Conservation (phyloP, 2,329 filamentous ascomycete species). For the Verticillium nubilum region DNA sequence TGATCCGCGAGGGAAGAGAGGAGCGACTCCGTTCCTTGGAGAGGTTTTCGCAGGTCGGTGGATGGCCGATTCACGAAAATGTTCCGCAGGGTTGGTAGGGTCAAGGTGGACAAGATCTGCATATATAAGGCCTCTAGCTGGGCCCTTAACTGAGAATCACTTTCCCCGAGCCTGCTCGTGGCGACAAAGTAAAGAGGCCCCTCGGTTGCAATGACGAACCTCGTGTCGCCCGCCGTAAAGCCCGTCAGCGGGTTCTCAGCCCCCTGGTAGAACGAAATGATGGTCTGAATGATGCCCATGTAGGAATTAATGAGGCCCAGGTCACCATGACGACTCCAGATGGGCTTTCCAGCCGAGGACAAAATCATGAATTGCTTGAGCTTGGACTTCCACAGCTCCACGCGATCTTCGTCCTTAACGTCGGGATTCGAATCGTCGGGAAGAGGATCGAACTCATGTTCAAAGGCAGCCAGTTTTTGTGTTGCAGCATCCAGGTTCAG, state of each 20-base stretch:
- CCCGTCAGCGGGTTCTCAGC: conserved; percentile 70
- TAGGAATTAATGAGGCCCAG: conserved; percentile 86
- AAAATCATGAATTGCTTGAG: conserved; percentile 96
- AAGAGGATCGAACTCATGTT: conserved; percentile 72
- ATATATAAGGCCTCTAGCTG: conserved; percentile 95
- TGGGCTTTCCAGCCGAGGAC: conserved; percentile 92
- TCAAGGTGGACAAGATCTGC: conserved; percentile 95
- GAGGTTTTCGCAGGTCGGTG: conserved; percentile 83
- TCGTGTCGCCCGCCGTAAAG: conserved; percentile 81
- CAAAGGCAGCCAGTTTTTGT: conserved; percentile 61
- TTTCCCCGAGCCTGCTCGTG: conserved; percentile 88
- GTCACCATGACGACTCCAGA: conserved; percentile 93
- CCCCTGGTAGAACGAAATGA: conserved; percentile 93
- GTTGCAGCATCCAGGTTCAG: conserved; percentile 33
- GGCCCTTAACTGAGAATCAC: conserved; percentile 76
- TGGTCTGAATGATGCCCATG: conserved; percentile 92
- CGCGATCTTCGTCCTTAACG: conserved; percentile 49
- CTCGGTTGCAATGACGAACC: conserved; percentile 80
- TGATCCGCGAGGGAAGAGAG: conserved; percentile 90
- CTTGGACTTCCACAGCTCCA: conserved; percentile 81
- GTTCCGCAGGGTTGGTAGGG: conserved; percentile 76
- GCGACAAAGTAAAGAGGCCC: conserved; percentile 90
- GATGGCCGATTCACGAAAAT: conserved; percentile 89
- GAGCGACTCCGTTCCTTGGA: conserved; percentile 86
- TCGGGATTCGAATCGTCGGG: conserved; percentile 44